phyloP scores from a whole-genome alignment of 2,329 filamentous ascomycete genomes.

The Curvularia verruculosa region DNA sequence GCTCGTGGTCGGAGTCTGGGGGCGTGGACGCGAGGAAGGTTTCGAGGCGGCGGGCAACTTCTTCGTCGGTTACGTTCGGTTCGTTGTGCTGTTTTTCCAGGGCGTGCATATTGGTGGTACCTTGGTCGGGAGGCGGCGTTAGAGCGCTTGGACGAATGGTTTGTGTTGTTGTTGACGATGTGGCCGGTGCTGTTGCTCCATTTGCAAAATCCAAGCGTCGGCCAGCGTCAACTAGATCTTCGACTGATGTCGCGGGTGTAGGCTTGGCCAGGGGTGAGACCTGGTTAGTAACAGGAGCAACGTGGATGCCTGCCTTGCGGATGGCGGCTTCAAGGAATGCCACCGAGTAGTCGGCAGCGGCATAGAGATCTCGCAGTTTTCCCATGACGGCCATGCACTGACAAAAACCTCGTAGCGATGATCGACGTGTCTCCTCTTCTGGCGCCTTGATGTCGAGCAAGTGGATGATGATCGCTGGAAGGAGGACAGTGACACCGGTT shows the following conservation, averaged over 20 bases:
- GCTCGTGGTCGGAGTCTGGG: slow-evolving; percentile 52
- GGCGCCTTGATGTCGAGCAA: slow-evolving; percentile 89
- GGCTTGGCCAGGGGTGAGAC: slow-evolving; percentile 32
- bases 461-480: slow-evolving; percentile 93
- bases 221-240: slow-evolving; percentile 56
- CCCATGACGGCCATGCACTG: slow-evolving; percentile 93
- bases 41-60: slow-evolving; percentile 55
- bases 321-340: slow-evolving; percentile 93
- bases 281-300: slow-evolving; percentile 54
- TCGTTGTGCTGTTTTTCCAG: slow-evolving; percentile 39
- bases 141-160: slow-evolving; percentile 38
- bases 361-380: slow-evolving; percentile 84
- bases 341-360: slow-evolving; percentile 94
- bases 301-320: slow-evolving; percentile 80
- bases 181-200: slow-evolving; percentile 4
- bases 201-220: slow-evolving; percentile 47
- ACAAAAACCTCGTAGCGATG: slow-evolving; percentile 80
- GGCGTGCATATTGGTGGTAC: slow-evolving; percentile 42
- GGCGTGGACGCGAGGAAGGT: slow-evolving; percentile 59
- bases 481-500: slow-evolving; percentile 86
- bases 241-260: slow-evolving; percentile 49
- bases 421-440: slow-evolving; percentile 71
- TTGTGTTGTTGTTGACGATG: slow-evolving; percentile 15
- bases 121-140: slow-evolving; percentile 51
- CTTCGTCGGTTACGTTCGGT: slow-evolving; percentile 52